Evolutionary conservation across 2,329 filamentous ascomycete species (phyloP).

Genomic region (Chaetomiaceae sp.): DNA sequence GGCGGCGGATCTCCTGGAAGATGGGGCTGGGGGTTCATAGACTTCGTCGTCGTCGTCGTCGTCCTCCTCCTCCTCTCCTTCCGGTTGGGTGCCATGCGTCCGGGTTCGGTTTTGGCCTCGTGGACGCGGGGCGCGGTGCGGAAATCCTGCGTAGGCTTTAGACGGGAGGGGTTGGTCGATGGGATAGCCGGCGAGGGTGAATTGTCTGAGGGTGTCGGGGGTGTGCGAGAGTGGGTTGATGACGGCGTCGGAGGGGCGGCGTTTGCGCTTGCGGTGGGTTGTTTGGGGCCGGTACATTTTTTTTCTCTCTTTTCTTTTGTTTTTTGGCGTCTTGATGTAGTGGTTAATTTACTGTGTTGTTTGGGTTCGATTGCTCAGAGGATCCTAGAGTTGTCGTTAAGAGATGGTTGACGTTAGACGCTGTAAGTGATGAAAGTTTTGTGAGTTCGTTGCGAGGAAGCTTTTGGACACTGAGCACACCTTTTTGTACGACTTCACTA

Average conservation of each 20-base stretch:
- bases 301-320: neutral
- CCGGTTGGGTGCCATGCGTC: neutral
- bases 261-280: constrained; percentile 34
- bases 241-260: constrained; percentile 29
- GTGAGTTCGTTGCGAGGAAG: too few species aligned
- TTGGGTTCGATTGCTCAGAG: neutral
- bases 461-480: too few species aligned
- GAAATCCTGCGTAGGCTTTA: constrained; percentile 42
- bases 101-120: too few species aligned
- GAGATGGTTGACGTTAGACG: too few species aligned
- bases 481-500: too few species aligned
- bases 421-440: neutral
- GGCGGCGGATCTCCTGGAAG: neutral
- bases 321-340: neutral
- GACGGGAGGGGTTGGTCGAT: constrained; percentile 43
- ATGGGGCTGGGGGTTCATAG: too few species aligned
- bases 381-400: too few species aligned
- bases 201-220: constrained; percentile 48
- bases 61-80: neutral
- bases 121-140: constrained; percentile 39
- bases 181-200: constrained; percentile 49
- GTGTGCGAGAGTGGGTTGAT: constrained; percentile 56
- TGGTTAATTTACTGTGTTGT: neutral
- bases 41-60: neutral
- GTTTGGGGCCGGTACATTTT: constrained; percentile 2